phyloP scores from a whole-genome alignment of 2,329 filamentous ascomycete genomes.

The Pleoardoris graminearum region DNA sequence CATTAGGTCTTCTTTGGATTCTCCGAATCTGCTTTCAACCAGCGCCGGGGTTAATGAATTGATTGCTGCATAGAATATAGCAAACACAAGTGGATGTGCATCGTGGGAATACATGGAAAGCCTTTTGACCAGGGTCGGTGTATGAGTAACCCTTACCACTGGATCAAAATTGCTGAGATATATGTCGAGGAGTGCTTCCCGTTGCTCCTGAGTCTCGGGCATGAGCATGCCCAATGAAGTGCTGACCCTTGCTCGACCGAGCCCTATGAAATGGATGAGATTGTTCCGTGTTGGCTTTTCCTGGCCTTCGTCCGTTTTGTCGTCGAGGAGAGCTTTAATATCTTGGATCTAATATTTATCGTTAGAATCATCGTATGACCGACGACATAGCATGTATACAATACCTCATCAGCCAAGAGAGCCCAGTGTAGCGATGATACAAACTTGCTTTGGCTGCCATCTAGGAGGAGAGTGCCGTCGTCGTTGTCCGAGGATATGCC shows the following conservation, averaged over 20 bases:
- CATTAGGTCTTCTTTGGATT: constrained; percentile 38
- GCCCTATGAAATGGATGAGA: constrained; percentile 37
- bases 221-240: constrained; percentile 33
- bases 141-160: constrained; percentile 43
- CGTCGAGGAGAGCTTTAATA: constrained; percentile 43
- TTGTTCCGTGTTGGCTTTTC: constrained; percentile 35
- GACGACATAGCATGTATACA: constrained; percentile 10
- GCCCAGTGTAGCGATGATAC: constrained; percentile 47
- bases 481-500: constrained; percentile 43
- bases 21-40: constrained; percentile 36
- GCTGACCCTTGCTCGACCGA: constrained; percentile 36
- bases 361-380: constrained; percentile 4
- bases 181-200: constrained; percentile 38
- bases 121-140: constrained; percentile 34
- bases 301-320: constrained; percentile 36
- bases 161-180: constrained; percentile 45
- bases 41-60: constrained; percentile 38
- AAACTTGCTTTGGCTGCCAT: constrained; percentile 45
- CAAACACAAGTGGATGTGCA: constrained; percentile 39
- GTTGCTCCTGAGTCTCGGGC: constrained; percentile 35
- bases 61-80: constrained; percentile 43
- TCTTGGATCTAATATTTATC: constrained; percentile 39
- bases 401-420: constrained; percentile 46
- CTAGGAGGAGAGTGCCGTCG: constrained; percentile 42
- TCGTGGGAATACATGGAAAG: constrained; percentile 34